These are phyloP conservation scores for Austropuccinia psidii DNA, from an alignment of 1,284 basidiomycete species.

Conservation along the genomic window DNA sequence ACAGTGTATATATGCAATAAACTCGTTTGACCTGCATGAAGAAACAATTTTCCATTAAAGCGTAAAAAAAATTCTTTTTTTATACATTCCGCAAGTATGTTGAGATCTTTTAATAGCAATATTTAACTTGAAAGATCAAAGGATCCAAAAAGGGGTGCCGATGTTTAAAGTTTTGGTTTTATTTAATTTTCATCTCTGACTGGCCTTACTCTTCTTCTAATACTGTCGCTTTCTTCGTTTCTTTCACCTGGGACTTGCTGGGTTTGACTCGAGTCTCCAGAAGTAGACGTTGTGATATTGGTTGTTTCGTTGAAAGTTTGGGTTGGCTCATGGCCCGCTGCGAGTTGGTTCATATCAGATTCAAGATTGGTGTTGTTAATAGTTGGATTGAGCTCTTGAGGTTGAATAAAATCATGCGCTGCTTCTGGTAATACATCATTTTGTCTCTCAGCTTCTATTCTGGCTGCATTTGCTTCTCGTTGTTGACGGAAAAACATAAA, in stretches of 20 bases:
- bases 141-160: no score
- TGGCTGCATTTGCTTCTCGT: constrained; percentile 17
- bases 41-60: no score
- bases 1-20: no score
- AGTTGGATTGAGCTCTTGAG: neutral
- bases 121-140: no score
- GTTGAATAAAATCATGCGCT: neutral
- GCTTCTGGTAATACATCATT: constrained; percentile 10
- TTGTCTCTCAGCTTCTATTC: constrained; percentile 16
- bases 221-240: neutral
- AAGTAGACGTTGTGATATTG: neutral
- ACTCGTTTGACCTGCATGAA: no score
- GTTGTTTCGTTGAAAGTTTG: neutral
- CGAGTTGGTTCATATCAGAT: neutral
- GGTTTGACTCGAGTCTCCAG: neutral
- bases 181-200: neutral
- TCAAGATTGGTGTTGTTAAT: neutral
- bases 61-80: no score
- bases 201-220: constrained; percentile 9
- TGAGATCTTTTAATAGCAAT: no score
- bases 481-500: constrained; percentile 36
- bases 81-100: no score
- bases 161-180: neutral
- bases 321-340: neutral
- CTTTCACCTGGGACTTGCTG: neutral